Conservation (phyloP, 768 basidiomycete species). For the Lactarius psammicola region DNA sequence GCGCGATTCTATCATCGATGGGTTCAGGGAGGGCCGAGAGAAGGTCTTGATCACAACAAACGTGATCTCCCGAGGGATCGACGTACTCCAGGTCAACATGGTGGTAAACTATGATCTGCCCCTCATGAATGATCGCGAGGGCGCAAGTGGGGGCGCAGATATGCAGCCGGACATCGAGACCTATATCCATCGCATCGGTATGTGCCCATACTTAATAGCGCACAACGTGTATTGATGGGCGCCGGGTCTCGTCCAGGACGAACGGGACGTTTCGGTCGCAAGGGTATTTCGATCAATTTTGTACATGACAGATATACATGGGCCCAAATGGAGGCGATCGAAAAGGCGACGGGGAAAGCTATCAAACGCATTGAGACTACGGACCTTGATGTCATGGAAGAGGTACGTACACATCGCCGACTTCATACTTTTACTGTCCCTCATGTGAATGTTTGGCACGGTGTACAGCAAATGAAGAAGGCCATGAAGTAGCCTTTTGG, state of each 20-base stretch:
- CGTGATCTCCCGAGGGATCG: constrained; percentile 97
- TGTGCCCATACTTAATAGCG: constrained; percentile 32
- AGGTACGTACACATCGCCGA: constrained; percentile 47
- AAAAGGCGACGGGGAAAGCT: constrained; percentile 68
- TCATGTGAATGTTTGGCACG: not conserved
- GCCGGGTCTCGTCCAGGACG: constrained; percentile 58
- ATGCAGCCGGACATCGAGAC: constrained; percentile 88
- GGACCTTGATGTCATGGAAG: constrained; percentile 92
- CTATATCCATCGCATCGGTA: constrained; percentile 96
- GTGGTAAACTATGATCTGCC: constrained; percentile 99
- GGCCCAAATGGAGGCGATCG: constrained; percentile 87
- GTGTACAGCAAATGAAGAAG: constrained; percentile 73
- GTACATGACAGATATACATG: constrained; percentile 89
- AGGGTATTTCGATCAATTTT: constrained; percentile 96
- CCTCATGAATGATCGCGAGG: constrained; percentile 67
- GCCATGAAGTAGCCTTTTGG: constrained; percentile 56
- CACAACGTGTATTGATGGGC: constrained; percentile 1
- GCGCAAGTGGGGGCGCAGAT: constrained; percentile 46
- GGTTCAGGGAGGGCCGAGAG: constrained; percentile 92
- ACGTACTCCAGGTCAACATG: constrained; percentile 99
- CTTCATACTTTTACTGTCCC: not conserved
- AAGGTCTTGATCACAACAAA: constrained; percentile 99
- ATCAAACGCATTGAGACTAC: constrained; percentile 87
- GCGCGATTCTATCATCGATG: constrained; percentile 90
- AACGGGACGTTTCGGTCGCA: constrained; percentile 96